Base-by-base conservation (phyloP, 345 rosid species). In the Corchorus capsularis region DNA sequence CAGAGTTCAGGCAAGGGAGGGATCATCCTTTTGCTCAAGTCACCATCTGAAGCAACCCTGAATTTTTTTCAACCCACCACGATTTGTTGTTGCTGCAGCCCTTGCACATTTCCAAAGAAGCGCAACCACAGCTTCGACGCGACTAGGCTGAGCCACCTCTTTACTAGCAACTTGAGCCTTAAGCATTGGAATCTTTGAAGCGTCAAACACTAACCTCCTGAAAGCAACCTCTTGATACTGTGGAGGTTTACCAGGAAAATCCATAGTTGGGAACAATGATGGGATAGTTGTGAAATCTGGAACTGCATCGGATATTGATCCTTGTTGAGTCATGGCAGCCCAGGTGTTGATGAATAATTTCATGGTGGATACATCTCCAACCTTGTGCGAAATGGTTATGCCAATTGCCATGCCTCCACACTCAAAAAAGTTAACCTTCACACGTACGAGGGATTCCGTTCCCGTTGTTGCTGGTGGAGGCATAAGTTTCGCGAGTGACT, bases 341-440 rank as follows among this genome's bases (percentile, higher is more conserved):
- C 69, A 73, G 11, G n/a, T 45, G 6, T 73, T 62, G 43, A 62
- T 16, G 27, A 73, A 84, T 4, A 41, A 62, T 52, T 81, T 63
- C 22, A 53, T 54, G 34, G 86, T 78, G 10, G 61, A 82, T 7
- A 82, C 79, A 63, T 86, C 89, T 6, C 76, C 78, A 19, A 81
- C 41, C 76, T 84, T 82, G 74, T 87, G 88, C 0, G 84, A 79
- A 0, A 85, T 13, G 70, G 78, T 57, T 8, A 83, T 6, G 55
- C 75, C 63, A 1, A 85, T 19, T n/a, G 80, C 82, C 27, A 80
- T 37, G 11, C 86, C n/a, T n/a, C n/a, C n/a, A n/a, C n/a, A n/a
- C n/a, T n/a, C n/a, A n/a, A n/a, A n/a, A n/a, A n/a, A n/a, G 88
- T 5, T 85, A 87, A 13, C 86, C 82, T 39, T 72, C 72, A 27